Conservation (phyloP, 2,329 filamentous ascomycete species). For the Colletotrichum coccodes region DNA sequence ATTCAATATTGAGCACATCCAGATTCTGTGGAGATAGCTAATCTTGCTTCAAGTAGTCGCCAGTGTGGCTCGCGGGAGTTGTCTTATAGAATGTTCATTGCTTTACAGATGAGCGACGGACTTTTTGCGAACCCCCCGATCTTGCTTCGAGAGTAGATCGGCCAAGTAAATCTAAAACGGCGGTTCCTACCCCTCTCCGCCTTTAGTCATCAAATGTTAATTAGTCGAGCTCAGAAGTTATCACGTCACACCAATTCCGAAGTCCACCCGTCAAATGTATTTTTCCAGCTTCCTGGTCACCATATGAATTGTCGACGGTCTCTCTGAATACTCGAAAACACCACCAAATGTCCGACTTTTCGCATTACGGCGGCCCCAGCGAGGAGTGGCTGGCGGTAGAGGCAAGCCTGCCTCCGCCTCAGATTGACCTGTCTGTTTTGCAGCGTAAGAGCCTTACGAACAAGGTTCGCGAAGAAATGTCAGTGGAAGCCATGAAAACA, state of each 20-base stretch:
- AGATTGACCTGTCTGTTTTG: conserved; percentile 37
- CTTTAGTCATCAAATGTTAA: too few relatives aligned
- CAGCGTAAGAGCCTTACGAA: conserved; percentile 39
- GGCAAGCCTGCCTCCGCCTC: conserved; percentile 37
- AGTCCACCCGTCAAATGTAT: too few relatives aligned
- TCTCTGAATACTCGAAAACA: neutral
- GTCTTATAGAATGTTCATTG: neutral
- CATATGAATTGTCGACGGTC: neutral
- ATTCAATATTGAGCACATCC: conserved; percentile 66
- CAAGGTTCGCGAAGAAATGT: conserved; percentile 42
- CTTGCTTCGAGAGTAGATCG: too few relatives aligned
- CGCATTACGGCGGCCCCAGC: conserved; percentile 51
- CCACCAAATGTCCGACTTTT: conserved; percentile 37
- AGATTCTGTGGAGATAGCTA: conserved; percentile 68
- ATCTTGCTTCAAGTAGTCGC: conserved; percentile 39
- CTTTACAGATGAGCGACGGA: neutral
- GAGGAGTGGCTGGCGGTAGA: conserved; percentile 56
- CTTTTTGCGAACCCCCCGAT: too few relatives aligned
- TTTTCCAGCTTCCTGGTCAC: neutral
- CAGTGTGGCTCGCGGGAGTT: conserved; percentile 34
- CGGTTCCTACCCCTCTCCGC: too few relatives aligned
- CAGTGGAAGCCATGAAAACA: conserved; percentile 42
- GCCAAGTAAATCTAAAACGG: too few relatives aligned
- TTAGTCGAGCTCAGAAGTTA: too few relatives aligned
- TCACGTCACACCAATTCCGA: too few relatives aligned